Evolutionary conservation across 192 early-diverging fungal genomes (phyloP).

Genomic region (Entophlyctis helioformis): DNA sequence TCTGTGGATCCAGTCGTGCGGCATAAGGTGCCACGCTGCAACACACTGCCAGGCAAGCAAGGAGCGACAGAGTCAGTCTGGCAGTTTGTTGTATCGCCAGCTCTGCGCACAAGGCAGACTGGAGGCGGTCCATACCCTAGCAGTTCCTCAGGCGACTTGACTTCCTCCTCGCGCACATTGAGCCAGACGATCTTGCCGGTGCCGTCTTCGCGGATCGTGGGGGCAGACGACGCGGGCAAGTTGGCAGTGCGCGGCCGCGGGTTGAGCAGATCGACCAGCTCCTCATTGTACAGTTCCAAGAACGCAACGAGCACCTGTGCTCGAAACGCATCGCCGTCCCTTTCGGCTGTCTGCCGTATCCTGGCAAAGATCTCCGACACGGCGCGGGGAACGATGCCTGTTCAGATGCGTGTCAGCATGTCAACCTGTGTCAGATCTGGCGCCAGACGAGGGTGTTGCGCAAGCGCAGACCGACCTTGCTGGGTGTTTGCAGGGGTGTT

Average conservation of each 20-base stretch:
- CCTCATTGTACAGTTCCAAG: slow-evolving; percentile 97
- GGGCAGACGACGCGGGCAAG: slow-evolving; percentile 27
- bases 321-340: neutral
- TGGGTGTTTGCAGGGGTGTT: slow-evolving; percentile 7
- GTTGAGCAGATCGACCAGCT: slow-evolving; percentile 84
- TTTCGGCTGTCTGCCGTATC: neutral
- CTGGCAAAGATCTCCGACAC: slow-evolving; percentile 23
- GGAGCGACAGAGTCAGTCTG: neutral
- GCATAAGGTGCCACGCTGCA: slow-evolving; percentile 68
- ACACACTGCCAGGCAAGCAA: slow-evolving; percentile 15
- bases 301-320: slow-evolving; percentile 57
- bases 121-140: slow-evolving; percentile 28
- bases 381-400: slow-evolving; percentile 38
- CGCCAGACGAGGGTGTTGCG: too few species aligned
- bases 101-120: neutral
- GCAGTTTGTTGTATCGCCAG: too few species aligned
- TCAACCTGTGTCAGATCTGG: too few species aligned
- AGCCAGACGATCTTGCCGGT: slow-evolving; percentile 84
- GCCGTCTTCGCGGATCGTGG: slow-evolving; percentile 76
- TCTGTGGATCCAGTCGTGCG: slow-evolving; percentile 90
- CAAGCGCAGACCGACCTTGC: too few species aligned
- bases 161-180: slow-evolving; percentile 67
- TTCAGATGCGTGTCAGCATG: too few species aligned
- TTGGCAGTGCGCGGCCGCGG: slow-evolving; percentile 33
- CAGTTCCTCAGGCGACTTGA: slow-evolving; percentile 58